Evolutionary conservation across 495 filamentous ascomycete genomes (phyloP).

Genomic region (Aspergillus sclerotiicarbonarius): DNA sequence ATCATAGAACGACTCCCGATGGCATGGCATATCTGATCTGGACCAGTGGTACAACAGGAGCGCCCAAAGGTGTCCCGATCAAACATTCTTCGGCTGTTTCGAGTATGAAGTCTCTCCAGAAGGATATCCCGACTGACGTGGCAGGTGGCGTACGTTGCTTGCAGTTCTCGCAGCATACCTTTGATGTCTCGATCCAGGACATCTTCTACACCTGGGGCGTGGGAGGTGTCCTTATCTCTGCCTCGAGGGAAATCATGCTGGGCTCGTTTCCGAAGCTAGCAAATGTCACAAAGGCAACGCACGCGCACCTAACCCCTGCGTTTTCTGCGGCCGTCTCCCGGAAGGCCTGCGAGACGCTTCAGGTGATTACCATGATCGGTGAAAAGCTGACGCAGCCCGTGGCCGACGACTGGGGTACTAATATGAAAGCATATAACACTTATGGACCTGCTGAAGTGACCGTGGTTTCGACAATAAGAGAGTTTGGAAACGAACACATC

Average conservation of each 20-base stretch:
- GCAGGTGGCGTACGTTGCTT: slow-evolving; percentile 30
- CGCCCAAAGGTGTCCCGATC: slow-evolving; percentile 63
- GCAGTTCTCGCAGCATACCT: slow-evolving; percentile 39
- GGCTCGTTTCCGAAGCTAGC: slow-evolving; percentile 33
- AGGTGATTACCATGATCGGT: slow-evolving; percentile 92
- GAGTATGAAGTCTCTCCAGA: slow-evolving; percentile 32
- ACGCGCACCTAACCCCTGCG: slow-evolving; percentile 39
- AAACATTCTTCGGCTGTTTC: slow-evolving; percentile 37
- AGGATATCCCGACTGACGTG: slow-evolving; percentile 28
- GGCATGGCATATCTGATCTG: slow-evolving; percentile 71
- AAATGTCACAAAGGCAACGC: slow-evolving; percentile 32
- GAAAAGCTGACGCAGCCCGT: slow-evolving; percentile 77
- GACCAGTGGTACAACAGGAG: slow-evolving; percentile 81
- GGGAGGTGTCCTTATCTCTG: slow-evolving; percentile 35
- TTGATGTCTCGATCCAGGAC: slow-evolving; percentile 41
- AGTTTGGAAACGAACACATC: slow-evolving; percentile 30
- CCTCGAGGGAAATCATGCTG: slow-evolving; percentile 33
- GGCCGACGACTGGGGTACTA: slow-evolving; percentile 37
- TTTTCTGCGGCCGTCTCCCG: slow-evolving; percentile 32
- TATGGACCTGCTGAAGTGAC: slow-evolving; percentile 40
- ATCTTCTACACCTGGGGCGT: slow-evolving; percentile 41
- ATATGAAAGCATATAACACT: slow-evolving; percentile 35
- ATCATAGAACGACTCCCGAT: slow-evolving; percentile 17
- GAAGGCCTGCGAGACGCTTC: slow-evolving; percentile 29
- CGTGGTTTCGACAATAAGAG: slow-evolving; percentile 35